phyloP scores from a whole-genome alignment of 2,329 filamentous ascomycete genomes.

The Penicillium sp. region DNA sequence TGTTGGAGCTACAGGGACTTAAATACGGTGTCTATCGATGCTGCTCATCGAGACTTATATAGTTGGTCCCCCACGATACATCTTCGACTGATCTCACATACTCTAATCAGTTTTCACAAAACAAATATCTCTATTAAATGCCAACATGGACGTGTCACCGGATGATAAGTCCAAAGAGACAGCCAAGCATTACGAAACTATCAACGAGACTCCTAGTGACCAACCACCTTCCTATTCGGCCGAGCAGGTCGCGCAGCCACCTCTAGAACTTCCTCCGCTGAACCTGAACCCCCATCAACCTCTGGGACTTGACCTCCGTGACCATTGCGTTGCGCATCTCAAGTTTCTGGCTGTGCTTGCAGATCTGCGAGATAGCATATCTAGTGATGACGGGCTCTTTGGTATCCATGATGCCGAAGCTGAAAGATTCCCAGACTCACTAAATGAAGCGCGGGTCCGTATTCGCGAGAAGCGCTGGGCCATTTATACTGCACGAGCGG shows the following conservation, averaged over 20 bases:
- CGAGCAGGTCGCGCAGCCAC: constrained; percentile 14
- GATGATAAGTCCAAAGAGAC: constrained; percentile 14
- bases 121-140: neutral
- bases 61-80: neutral
- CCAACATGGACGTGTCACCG: constrained; percentile 15
- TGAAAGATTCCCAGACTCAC: constrained; percentile 35
- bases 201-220: neutral
- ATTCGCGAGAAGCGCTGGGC: constrained; percentile 70
- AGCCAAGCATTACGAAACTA: neutral
- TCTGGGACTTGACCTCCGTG: constrained; percentile 34
- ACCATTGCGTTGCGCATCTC: constrained; percentile 69
- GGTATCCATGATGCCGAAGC: constrained; percentile 56
- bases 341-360: constrained; percentile 70
- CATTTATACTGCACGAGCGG: constrained; percentile 65
- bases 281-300: constrained; percentile 14
- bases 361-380: constrained; percentile 64
- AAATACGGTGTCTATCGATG: neutral
- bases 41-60: neutral
- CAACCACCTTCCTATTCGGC: constrained; percentile 29
- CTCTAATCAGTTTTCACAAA: neutral
- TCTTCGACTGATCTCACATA: neutral
- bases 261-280: constrained; percentile 25
- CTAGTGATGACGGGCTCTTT: constrained; percentile 66
- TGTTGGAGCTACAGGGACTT: no score
- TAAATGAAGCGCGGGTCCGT: constrained; percentile 48